Evolutionary conservation across 352 stramenopile genomes (phyloP), one percentile per base, ranked within the genome.

Genomic region (Phytopythium montanum): DNA sequence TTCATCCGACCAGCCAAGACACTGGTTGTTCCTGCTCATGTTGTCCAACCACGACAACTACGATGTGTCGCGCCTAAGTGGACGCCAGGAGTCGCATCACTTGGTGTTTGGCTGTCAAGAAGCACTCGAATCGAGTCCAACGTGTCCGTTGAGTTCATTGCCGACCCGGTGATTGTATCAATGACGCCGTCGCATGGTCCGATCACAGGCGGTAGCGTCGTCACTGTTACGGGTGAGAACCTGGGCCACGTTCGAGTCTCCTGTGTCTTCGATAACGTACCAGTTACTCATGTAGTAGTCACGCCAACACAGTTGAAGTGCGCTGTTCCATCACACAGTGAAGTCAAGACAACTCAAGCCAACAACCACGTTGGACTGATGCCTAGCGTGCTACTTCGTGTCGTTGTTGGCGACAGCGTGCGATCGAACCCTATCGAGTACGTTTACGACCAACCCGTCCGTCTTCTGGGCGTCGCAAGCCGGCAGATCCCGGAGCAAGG

Each of bases 371-470:
- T 25, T 19, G 29, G 21, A 14, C 5, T 13, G 49, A 19, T 16
- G 8, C 46, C 42, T 16, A 21, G 59, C 46, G 39, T 65, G 49
- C 25, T 21, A 29, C 38, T 70, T 34, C 44, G 41, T 3, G 55
- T 70, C 29, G 45, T 31, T 10, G 58, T 75, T 46, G 60, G 55
- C 9, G 34, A 45, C 1, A 63, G 12, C 16, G 63, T 78, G 55
- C n/a, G 18, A n/a, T 77, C 74, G 6, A 69, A 75, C 21, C 5
- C 45, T 7, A 52, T 77, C 1, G 57, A 60, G 12, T 79, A 72
- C 51, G 28, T 41, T 7, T 79, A 75, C 26, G 59, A 80, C 23
- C 13, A 55, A 8, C 46, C 31, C 0, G 58, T 76, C 19, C 10
- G 48, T 25, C 58, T 82, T 18, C 56, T 14, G 28, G 60, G 58